Conservation (phyloP, 441 rosid species). For the Sinapis alba region DNA sequence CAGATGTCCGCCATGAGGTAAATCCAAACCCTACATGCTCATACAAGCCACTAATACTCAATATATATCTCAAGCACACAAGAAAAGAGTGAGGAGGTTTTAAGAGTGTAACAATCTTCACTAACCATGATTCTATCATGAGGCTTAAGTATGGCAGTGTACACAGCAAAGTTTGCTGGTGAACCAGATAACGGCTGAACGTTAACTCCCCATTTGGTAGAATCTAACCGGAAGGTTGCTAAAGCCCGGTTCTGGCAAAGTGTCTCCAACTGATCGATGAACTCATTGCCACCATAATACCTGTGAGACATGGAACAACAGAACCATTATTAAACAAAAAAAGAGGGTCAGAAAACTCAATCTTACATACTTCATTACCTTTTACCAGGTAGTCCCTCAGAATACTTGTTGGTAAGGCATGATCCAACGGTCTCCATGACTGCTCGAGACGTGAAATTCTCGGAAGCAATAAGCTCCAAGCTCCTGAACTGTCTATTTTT, state of each 20-base stretch:
- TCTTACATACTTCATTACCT: conserved; percentile 50
- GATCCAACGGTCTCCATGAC: conserved; percentile 98
- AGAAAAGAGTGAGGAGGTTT: background rate
- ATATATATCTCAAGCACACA: conserved; percentile 11
- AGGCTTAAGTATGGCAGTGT: conserved; percentile 81
- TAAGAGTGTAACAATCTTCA: background rate
- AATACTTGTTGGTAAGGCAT: conserved; percentile 89
- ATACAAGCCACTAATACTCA: conserved; percentile 4
- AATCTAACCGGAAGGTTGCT: conserved; percentile 75
- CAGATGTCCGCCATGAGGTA: conserved; percentile 92
- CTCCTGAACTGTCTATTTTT: conserved; percentile 85
- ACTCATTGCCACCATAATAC: conserved; percentile 92
- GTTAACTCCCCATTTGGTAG: conserved; percentile 85
- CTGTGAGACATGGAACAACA: conserved; percentile 39
- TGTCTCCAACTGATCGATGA: conserved; percentile 86
- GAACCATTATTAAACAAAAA: background rate
- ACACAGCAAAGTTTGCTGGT: conserved; percentile 94
- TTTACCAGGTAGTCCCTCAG: conserved; percentile 95
- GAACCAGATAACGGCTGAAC: conserved; percentile 97
- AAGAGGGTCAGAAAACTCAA: background rate
- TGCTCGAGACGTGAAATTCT: conserved; percentile 88
- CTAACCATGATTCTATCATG: conserved; percentile 86
- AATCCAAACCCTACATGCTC: conserved; percentile 72
- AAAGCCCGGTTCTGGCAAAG: conserved; percentile 85
- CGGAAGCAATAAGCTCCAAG: conserved; percentile 84